Percentiles rank a stretch among this genome's conserved stretches.
phyloP scores from a whole-genome alignment of 495 filamentous ascomycete species.

The Neurospora sp. region DNA sequence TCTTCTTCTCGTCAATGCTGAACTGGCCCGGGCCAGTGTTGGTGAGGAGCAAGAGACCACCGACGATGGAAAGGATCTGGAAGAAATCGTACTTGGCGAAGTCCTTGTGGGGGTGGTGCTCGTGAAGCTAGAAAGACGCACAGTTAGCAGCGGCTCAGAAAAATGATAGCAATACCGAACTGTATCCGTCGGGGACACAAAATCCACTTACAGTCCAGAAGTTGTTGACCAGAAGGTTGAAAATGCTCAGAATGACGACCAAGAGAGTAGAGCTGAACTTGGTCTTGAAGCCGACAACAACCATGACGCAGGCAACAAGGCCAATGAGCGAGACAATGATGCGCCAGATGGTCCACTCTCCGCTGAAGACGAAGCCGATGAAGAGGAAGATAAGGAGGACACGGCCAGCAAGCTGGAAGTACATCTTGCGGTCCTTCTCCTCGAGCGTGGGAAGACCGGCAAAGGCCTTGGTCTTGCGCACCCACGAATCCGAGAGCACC shows the following conservation, averaged over 20 bases:
- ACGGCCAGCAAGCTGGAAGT: slow-evolving; percentile 93
- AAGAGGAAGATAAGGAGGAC: slow-evolving; percentile 97
- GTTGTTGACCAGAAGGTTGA: slow-evolving; percentile 97
- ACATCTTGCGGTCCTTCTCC: slow-evolving; percentile 99
- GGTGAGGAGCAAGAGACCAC: slow-evolving; percentile 86
- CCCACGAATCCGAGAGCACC: slow-evolving; percentile 96
- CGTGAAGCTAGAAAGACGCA: slow-evolving; percentile 61
- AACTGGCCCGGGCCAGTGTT: slow-evolving; percentile 98
- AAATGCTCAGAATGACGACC: slow-evolving; percentile 88
- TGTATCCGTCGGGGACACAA: neutral
- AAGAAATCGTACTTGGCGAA: slow-evolving; percentile 99
- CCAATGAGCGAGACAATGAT: slow-evolving; percentile 74
- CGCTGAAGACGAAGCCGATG: slow-evolving; percentile 89
- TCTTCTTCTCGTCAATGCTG: slow-evolving; percentile 99
- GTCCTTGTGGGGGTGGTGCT: slow-evolving; percentile 97
- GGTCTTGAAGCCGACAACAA: slow-evolving; percentile 98
- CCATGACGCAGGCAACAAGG: slow-evolving; percentile 91
- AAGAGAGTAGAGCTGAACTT: slow-evolving; percentile 94
- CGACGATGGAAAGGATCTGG: slow-evolving; percentile 97
- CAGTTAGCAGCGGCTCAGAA: slow-evolving; percentile 9
- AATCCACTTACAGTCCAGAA: slow-evolving; percentile 87
- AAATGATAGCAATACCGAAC: neutral
- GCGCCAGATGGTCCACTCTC: slow-evolving; percentile 81
- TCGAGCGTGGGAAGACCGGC: slow-evolving; percentile 88
- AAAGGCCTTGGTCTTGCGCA: slow-evolving; percentile 93